Conservation (phyloP, 305 asterid genomes). For the Fraxinus dipetala region DNA sequence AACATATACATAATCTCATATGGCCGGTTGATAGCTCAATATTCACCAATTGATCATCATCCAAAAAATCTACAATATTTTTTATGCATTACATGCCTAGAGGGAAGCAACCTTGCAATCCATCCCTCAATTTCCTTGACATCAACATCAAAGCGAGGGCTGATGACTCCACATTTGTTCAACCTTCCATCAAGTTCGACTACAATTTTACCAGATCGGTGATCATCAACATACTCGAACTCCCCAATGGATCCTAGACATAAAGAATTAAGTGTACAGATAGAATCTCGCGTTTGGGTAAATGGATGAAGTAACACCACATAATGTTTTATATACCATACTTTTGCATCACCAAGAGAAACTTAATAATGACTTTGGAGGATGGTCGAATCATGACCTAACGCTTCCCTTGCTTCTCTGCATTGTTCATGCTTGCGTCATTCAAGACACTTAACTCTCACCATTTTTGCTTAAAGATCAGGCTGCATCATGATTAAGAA, state of each 20-base stretch:
- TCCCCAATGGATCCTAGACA: neutral
- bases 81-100: neutral
- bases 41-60: neutral
- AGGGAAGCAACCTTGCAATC: neutral
- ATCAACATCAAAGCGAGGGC: slow-evolving; percentile 2
- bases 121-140: neutral
- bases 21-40: neutral
- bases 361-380: neutral
- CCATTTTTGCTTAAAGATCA: neutral
- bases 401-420: neutral
- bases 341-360: neutral
- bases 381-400: neutral
- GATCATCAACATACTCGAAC: neutral
- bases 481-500: neutral
- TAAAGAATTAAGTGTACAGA: neutral
- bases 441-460: neutral
- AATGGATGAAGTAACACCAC: neutral
- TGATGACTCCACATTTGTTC: neutral
- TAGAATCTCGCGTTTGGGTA: neutral
- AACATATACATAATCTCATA: neutral
- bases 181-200: neutral
- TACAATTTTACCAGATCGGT: neutral
- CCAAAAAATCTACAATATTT: neutral
- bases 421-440: neutral
- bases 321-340: neutral